Conservation (phyloP, 768 basidiomycete species). For the Pulveroboletus sp. region DNA sequence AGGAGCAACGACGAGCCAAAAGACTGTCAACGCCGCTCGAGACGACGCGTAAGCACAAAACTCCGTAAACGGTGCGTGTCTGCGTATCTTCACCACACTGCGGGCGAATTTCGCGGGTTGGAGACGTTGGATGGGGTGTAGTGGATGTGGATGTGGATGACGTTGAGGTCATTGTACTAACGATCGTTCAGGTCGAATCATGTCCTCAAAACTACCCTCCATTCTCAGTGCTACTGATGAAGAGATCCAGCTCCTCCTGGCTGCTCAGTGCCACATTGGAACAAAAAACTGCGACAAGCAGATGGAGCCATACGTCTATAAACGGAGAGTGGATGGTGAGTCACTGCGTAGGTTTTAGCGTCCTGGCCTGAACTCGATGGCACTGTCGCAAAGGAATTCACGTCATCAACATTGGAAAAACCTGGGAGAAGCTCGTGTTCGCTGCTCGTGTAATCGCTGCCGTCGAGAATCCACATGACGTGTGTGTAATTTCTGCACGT, state of each 20-base stretch:
- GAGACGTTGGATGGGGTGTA: slow-evolving; percentile 34
- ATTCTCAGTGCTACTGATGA: slow-evolving; percentile 93
- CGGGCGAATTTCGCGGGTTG: slow-evolving; percentile 4
- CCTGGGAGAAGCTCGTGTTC: slow-evolving; percentile 98
- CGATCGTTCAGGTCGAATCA: slow-evolving; percentile 33
- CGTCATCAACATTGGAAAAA: slow-evolving; percentile 98
- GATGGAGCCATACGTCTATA: slow-evolving; percentile 98
- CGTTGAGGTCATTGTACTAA: slow-evolving; percentile 19
- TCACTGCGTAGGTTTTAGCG: slow-evolving; percentile 6
- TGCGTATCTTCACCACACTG: not conserved
- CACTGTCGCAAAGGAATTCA: slow-evolving; percentile 67
- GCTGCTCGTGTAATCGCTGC: slow-evolving; percentile 97
- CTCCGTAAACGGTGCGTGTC: slow-evolving; percentile 37
- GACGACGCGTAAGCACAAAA: slow-evolving; percentile 38
- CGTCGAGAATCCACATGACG: slow-evolving; percentile 96
- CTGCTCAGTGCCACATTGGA: slow-evolving; percentile 95
- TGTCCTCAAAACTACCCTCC: slow-evolving; percentile 91
- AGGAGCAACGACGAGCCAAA: slow-evolving; percentile 20
- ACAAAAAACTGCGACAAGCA: slow-evolving; percentile 99
- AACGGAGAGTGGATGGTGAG: slow-evolving; percentile 91
- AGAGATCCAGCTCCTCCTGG: slow-evolving; percentile 91
- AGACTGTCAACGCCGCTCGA: slow-evolving; percentile 37
- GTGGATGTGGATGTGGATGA: slow-evolving; percentile 27
- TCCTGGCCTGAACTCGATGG: slow-evolving; percentile 10
- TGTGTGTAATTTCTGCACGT: slow-evolving; percentile 97